Evolutionary conservation across 2,329 filamentous ascomycete species (phyloP).

Genomic region (Coniella vitis): DNA sequence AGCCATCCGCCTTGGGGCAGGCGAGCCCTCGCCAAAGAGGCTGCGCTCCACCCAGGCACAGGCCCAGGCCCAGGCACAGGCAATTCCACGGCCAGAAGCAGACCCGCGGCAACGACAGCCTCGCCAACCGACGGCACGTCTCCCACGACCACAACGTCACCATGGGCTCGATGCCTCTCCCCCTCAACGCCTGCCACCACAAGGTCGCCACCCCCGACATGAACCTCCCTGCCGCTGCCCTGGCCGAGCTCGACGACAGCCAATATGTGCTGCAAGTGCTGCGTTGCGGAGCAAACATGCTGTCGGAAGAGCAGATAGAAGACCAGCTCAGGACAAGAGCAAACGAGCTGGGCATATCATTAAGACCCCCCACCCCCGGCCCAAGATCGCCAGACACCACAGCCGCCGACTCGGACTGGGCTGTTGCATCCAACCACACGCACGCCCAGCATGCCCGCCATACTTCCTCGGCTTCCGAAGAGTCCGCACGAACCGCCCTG

Average conservation of each 20-base stretch:
- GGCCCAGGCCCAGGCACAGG: no score
- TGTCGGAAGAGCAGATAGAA: conserved; percentile 34
- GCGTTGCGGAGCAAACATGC: conserved; percentile 21
- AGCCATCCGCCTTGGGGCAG: no score
- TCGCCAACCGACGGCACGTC: no score
- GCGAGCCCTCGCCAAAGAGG: no score
- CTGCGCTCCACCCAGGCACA: no score
- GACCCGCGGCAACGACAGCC: no score
- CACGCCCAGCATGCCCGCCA: conserved; percentile 31
- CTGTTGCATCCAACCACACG: conserved; percentile 27
- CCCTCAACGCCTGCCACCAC: conserved; percentile 10
- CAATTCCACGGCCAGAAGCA: no score
- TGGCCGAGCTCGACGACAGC: conserved; percentile 31
- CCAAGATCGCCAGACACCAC: conserved; percentile 31
- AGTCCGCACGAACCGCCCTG: conserved; percentile 29
- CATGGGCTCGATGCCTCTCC: conserved; percentile 20
- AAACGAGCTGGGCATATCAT: conserved; percentile 28
- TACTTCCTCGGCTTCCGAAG: conserved; percentile 35
- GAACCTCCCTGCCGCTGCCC: conserved; percentile 6
- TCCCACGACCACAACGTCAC: neutral
- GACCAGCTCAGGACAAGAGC: conserved; percentile 28
- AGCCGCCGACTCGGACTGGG: conserved; percentile 36
- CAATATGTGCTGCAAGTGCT: conserved; percentile 36
- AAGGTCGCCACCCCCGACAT: conserved; percentile 9
- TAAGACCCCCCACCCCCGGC: conserved; percentile 21